phyloP scores from a whole-genome alignment of 169 alveolate species.

The Plasmodium inui region DNA sequence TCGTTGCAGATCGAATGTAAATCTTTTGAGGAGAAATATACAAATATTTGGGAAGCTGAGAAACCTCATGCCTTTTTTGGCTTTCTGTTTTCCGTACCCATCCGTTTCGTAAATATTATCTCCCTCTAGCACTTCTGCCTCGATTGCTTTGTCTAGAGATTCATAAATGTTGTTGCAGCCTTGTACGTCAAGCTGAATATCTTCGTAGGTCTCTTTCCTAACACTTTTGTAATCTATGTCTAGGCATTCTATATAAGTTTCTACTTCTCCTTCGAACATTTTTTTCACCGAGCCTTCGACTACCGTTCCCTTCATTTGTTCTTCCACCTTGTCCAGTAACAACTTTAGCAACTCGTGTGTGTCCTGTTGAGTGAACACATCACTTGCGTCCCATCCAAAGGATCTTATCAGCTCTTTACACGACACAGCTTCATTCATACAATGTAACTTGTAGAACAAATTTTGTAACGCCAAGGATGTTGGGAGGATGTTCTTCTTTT shows the following conservation, averaged over 20 bases:
- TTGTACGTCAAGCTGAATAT: constrained; percentile 94
- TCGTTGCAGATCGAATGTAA: constrained; percentile 88
- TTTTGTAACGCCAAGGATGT: constrained; percentile 92
- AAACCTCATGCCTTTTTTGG: constrained; percentile 93
- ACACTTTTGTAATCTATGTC: constrained; percentile 93
- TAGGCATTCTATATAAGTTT: constrained; percentile 94
- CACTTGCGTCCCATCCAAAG: constrained; percentile 97
- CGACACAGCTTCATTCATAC: constrained; percentile 92
- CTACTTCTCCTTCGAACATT: constrained; percentile 96
- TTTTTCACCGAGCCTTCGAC: constrained; percentile 95
- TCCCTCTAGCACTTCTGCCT: constrained; percentile 95
- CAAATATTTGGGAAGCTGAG: constrained; percentile 94
- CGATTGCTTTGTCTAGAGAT: constrained; percentile 91
- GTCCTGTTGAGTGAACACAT: constrained; percentile 97
- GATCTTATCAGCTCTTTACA: constrained; percentile 92
- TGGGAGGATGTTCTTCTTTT: constrained; percentile 86
- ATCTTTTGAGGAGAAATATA: constrained; percentile 92
- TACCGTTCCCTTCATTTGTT: constrained; percentile 95
- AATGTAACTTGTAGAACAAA: constrained; percentile 92
- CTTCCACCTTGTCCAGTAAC: constrained; percentile 95
- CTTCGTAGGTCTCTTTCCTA: constrained; percentile 91
- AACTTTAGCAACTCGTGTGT: constrained; percentile 95
- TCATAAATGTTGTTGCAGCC: constrained; percentile 93
- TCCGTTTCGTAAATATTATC: constrained; percentile 97
- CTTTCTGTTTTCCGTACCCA: constrained; percentile 91